Conservation (phyloP, 345 rosid genomes). For the Aegle marmelos region DNA sequence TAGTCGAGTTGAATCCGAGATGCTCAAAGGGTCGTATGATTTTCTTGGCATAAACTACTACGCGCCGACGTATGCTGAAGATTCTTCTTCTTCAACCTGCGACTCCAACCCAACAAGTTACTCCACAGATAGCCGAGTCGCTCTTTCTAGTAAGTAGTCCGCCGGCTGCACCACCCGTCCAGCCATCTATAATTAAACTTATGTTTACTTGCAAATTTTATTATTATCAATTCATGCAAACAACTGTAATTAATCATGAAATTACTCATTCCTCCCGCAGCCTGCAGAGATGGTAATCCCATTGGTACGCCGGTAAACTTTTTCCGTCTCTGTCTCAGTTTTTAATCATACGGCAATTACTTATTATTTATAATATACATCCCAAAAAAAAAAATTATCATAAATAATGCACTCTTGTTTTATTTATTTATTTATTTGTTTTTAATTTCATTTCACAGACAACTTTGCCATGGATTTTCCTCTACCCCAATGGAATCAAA, state of each 20-base stretch:
- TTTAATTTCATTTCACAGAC: conserved; percentile 11
- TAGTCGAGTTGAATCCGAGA: conserved; percentile 37
- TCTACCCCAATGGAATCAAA: conserved; percentile 25
- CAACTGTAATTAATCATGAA: too few species aligned
- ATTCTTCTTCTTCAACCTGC: not conserved
- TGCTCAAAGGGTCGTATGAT: conserved; percentile 43
- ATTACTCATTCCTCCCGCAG: not conserved
- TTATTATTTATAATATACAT: too few species aligned
- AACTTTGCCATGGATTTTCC: conserved; percentile 14
- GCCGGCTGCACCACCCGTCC: too few species aligned
- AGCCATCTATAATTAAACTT: too few species aligned
- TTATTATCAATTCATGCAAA: too few species aligned
- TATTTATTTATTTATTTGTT: too few species aligned
- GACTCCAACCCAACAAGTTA: not conserved
- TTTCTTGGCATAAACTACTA: conserved; percentile 14
- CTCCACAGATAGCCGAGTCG: not conserved
- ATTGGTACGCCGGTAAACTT: conserved; percentile 1
- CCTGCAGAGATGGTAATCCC: not conserved
- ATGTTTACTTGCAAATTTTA: too few species aligned
- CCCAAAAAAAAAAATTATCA: too few species aligned
- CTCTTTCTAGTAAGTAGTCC: not conserved
- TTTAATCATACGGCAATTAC: too few species aligned
- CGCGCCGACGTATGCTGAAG: conserved; percentile 17
- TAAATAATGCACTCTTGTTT: too few species aligned
- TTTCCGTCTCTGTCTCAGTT: too few species aligned